Percentiles rank a stretch among this genome's conserved stretches.
Conservation (phyloP, 176 grass and related monocot species). For the Calamus simplicifolius region DNA sequence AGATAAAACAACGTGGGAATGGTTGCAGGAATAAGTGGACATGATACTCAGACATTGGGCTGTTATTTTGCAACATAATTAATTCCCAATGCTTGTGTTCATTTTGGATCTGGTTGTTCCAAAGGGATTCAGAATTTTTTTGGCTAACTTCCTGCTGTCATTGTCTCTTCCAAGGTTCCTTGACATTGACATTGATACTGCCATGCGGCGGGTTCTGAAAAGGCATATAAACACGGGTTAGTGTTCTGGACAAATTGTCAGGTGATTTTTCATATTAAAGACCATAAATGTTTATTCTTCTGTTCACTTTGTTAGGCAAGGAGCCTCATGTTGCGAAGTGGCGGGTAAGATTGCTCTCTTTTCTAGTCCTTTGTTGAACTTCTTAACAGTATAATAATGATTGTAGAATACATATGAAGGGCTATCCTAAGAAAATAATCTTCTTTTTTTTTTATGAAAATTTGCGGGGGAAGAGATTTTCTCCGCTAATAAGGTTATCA, state of each 20-base stretch:
- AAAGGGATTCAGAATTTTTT: background rate
- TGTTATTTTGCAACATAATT: too few species aligned
- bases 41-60: too few species aligned
- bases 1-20: too few species aligned
- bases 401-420: background rate
- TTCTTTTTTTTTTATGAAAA: too few species aligned
- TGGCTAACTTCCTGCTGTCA: background rate
- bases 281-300: constrained; percentile 9
- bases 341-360: constrained; percentile 49
- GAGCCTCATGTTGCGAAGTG: constrained; percentile 75
- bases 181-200: constrained; percentile 70
- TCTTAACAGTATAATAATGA: constrained; percentile 1
- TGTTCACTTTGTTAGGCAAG: constrained; percentile 51
- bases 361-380: background rate
- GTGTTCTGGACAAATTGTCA: constrained; percentile 3
- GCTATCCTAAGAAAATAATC: background rate
- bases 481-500: too few species aligned
- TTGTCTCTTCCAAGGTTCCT: constrained; percentile 51
- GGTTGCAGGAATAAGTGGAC: too few species aligned
- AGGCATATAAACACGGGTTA: constrained; percentile 84
- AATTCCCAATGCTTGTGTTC: too few species aligned
- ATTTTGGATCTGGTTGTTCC: constrained; percentile 1
- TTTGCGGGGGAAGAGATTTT: too few species aligned
- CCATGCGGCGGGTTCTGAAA: constrained; percentile 78
- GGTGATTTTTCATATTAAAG: background rate